Evolutionary conservation across 140 eudicot species (phyloP), one percentile per base, ranked within the genome.

Genomic region (Ambrosia hybrid): DNA sequence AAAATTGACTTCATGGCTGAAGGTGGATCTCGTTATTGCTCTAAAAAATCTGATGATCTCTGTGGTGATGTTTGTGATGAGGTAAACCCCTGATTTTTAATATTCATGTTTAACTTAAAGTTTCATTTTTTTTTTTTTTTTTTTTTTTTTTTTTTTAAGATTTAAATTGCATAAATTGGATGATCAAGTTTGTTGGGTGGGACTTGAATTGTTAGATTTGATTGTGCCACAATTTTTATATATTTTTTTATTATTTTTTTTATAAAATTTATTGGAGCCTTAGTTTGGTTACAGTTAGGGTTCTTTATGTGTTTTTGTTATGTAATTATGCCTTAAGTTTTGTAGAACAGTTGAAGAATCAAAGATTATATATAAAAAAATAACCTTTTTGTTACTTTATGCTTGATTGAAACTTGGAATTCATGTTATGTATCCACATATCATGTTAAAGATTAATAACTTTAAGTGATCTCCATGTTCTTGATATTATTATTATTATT

Each of bases 21-120:
- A 85, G 95, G 95, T 67, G 97, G 97, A 82, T 88, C 95, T 85
- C 83, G 79, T 74, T 88, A 91, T 70, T 91, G 97, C 41, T 86
- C 97, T 36, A 91, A 91, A 77, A 91, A 91, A 58, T 70, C 92
- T 2, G 97, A 91, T 84, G 95, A 91, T 80, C 77, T 85, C 9
- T 90, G 95, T 13, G 96, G 87, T 6, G 89, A 81, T 82, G 75
- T 85, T 68, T 80, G 83, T 38, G 83, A 81, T 74, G 88, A 88
- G 91, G 95, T 87, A 79, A 67, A 48, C 16, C 48, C 55, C 48
- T 57, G 9, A 14, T 73, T 60, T 62, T 21, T 21, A 0, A 13
- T n/a, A n/a, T 45, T 0, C 45, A 0, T 41, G 46, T 41, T 41
- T 41, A 6, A 2, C 1, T 4, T 39, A 39, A 39, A 41, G 46